Evolutionary conservation across 192 early-diverging fungal genomes (phyloP).

Genomic region (Oehlia diaphana): DNA sequence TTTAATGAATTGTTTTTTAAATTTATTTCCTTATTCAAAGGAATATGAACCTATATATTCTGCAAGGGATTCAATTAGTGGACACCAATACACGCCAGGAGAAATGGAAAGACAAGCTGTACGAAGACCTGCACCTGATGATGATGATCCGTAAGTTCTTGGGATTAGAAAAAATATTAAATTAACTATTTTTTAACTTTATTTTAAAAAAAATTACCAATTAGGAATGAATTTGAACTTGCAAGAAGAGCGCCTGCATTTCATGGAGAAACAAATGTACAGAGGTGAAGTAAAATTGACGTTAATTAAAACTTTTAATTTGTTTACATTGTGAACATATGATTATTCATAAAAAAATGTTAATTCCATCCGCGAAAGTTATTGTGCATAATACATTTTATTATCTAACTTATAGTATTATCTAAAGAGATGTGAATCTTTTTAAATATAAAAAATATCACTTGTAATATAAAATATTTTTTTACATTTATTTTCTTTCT

Average conservation of each 20-base stretch:
- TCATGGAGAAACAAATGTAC: constrained; percentile 18
- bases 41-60: constrained; percentile 80
- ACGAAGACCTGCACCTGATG: constrained; percentile 57
- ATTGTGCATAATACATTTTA: not conserved
- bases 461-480: not conserved
- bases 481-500: not conserved
- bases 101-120: constrained; percentile 47
- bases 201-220: not conserved
- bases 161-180: not conserved
- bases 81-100: constrained; percentile 43
- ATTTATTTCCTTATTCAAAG: constrained; percentile 38
- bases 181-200: not conserved
- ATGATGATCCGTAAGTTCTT: constrained; percentile 44
- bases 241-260: constrained; percentile 20
- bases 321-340: not conserved
- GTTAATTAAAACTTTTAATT: not conserved
- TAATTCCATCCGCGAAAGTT: not conserved
- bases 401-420: not conserved
- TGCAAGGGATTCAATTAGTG: constrained; percentile 52
- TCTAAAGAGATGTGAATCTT: not conserved
- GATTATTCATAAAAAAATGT: not conserved
- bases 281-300: constrained; percentile 13
- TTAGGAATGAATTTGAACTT: constrained; percentile 24
- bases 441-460: not conserved
- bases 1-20: not conserved